Conservation (phyloP, 2,329 filamentous ascomycete species). For the Hypomyces perniciosus region DNA sequence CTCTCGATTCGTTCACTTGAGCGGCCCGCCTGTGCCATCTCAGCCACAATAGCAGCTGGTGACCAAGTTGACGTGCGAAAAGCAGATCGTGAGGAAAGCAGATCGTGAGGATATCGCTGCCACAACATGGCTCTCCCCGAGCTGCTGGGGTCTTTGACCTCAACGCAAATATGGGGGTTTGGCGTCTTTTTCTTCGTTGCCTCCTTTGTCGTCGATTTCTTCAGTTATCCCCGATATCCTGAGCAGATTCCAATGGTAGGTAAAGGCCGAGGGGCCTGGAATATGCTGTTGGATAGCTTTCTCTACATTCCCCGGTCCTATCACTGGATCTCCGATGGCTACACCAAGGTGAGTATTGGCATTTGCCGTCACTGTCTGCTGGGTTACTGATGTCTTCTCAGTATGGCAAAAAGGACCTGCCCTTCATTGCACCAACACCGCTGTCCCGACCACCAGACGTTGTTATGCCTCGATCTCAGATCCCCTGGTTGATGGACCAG, state of each 20-base stretch:
- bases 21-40: no score
- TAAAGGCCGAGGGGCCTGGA: conserved; percentile 29
- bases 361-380: neutral
- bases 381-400: conserved; percentile 14
- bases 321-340: conserved; percentile 37
- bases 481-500: conserved; percentile 41
- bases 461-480: conserved; percentile 38
- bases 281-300: conserved; percentile 34
- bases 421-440: conserved; percentile 38
- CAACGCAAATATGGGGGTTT: conserved; percentile 3
- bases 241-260: conserved; percentile 36
- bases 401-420: conserved; percentile 35
- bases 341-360: conserved; percentile 29
- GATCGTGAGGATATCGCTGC: no score
- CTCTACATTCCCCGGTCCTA: conserved; percentile 33
- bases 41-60: no score
- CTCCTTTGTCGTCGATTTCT: conserved; percentile 35
- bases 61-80: no score
- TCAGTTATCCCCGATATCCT: conserved; percentile 34
- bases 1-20: no score
- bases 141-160: conserved; percentile 8
- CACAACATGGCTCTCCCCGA: conserved; percentile 10
- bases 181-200: conserved; percentile 24
- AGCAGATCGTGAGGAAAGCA: no score
- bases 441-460: conserved; percentile 37